Evolutionary conservation across 2,329 filamentous ascomycete genomes (phyloP).

Genomic region (Colletotrichum sp.): DNA sequence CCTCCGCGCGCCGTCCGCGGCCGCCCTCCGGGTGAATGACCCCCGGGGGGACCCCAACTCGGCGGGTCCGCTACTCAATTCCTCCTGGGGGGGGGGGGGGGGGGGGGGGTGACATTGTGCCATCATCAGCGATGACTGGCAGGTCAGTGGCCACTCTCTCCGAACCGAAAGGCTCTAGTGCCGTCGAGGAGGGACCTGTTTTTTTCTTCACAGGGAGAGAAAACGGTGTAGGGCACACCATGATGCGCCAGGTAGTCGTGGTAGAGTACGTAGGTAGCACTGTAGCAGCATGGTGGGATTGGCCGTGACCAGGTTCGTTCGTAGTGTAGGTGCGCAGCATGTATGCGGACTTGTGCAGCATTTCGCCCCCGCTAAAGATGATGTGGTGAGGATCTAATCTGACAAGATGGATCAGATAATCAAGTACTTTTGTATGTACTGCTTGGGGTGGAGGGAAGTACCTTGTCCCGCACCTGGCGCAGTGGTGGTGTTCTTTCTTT

Average conservation of each 20-base stretch:
- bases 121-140: not conserved
- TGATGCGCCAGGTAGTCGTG: not conserved
- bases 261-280: not conserved
- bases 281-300: not conserved
- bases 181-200: not conserved
- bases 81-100: too few relatives aligned
- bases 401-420: not conserved
- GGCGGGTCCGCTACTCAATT: too few relatives aligned
- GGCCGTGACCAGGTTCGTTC: not conserved
- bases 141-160: not conserved
- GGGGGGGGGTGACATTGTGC: conserved; percentile 4
- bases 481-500: not conserved
- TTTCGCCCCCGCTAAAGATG: not conserved
- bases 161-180: not conserved
- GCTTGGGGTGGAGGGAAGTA: not conserved
- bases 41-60: too few relatives aligned
- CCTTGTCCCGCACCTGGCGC: not conserved
- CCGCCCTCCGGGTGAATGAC: too few relatives aligned
- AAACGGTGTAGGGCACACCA: not conserved
- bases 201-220: not conserved
- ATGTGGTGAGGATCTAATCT: not conserved
- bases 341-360: not conserved
- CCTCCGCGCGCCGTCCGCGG: too few relatives aligned
- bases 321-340: not conserved
- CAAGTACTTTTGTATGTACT: not conserved